phyloP scores from a whole-genome alignment of 441 rosid species.

The Aquilaria agallochum region DNA sequence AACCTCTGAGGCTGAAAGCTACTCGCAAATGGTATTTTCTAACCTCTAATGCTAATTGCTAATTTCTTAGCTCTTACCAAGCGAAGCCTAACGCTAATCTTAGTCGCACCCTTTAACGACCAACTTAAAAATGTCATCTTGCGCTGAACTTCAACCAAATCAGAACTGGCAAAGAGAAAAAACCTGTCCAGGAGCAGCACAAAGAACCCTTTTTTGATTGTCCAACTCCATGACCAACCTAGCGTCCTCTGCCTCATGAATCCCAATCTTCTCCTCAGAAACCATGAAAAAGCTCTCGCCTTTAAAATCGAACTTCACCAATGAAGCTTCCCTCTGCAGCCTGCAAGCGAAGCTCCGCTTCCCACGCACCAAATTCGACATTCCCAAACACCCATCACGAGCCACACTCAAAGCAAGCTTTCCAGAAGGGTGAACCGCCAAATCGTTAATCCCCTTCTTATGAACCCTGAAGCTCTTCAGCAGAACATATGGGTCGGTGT shows the following conservation, averaged over 20 bases:
- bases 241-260: conserved; percentile 89
- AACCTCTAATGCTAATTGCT: too few species aligned
- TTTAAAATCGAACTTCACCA: conserved; percentile 50
- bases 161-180: too few species aligned
- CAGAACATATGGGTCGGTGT: conserved; percentile 80
- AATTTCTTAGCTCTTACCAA: too few species aligned
- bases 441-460: conserved; percentile 65
- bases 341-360: conserved; percentile 77
- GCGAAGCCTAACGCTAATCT: too few species aligned
- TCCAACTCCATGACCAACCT: conserved; percentile 58
- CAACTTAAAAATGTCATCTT: too few species aligned
- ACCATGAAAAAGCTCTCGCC: conserved; percentile 88
- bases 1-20: too few species aligned
- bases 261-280: conserved; percentile 46
- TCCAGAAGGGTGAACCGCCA: conserved; percentile 78
- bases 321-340: conserved; percentile 63
- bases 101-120: too few species aligned
- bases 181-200: conserved; percentile 83
- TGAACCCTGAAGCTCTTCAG: conserved; percentile 65
- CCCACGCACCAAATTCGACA: conserved; percentile 88
- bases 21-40: too few species aligned
- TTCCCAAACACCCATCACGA: conserved; percentile 74
- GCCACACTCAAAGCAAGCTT: conserved; percentile 77
- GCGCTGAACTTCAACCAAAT: too few species aligned
- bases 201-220: conserved; percentile 57